Base-by-base conservation (phyloP, 208 protist genomes). In the Trypanosoma boissoni region DNA sequence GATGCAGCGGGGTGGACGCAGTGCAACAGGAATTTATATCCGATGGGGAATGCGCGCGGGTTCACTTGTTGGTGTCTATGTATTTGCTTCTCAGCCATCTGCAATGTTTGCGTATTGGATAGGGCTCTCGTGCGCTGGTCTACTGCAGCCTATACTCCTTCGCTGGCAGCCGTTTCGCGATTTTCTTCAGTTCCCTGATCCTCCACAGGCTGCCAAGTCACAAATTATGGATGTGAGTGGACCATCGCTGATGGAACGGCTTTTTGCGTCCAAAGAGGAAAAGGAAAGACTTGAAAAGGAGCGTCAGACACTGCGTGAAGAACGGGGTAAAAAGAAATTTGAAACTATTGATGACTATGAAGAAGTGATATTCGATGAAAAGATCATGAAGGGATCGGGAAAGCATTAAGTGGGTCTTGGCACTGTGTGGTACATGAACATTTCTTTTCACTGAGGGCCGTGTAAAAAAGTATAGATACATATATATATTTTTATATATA, bases 91-190 rank as follows among this genome's bases (percentile, higher is more conserved):
- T 43, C 88, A 95, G 68, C 88, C 88, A 20, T 49, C 88, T 5
- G 81, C 84, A n/a, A 83, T 92, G 74, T 95, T 92, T 52, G 82
- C 80, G 9, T 95, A 95, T 74, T 95, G 88, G 85, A 91, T 95
- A 43, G 88, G 88, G 16, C 66, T 95, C 24, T 95, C 88, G 0
- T 81, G 68, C 3, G 81, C 75, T 0, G 88, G 88, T 52, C 52
- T 92, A 21, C 60, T 95, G 62, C 88, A 95, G 78, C 88, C 88
- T 3, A 57, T 95, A 18, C 49, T 95, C 24, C 73, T 95, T 39
- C 83, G 88, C 29, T 89, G 77, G 75, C 84, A 95, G 70, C 78
- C 81, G 16, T 95, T 95, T 60, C 81, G 88, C 16, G 74, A 90
- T 36, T 83, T 86, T 54, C 92, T 95, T 55, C 41, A 57, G 1